Base-by-base conservation (phyloP, 257 asterid species). In the Salvia splendens region DNA sequence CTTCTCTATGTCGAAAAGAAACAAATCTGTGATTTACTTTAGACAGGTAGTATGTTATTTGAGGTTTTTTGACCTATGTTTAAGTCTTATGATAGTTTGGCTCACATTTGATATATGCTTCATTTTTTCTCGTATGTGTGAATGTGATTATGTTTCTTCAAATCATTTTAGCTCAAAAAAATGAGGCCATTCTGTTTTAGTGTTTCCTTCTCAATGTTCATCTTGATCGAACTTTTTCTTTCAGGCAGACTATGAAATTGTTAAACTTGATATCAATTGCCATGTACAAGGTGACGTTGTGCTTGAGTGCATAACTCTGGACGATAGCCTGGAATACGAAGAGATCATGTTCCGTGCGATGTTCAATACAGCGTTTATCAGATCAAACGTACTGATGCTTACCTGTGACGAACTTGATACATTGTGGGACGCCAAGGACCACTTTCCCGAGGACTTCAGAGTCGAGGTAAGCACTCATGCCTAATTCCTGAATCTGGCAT, bases 261-360 rank as follows among this genome's bases (percentile, higher is more conserved):
- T 75, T 36, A 85, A 85, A 77, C 79, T 85, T 73, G 90, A 85
- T 49, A 72, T 87, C 82, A 82, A 80, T 72, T 87, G 91, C 68
- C 89, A 80, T 70, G 82, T 85, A 68, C 87, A 73, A 77, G 95
- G 96, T 70, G 95, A 86, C 63, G 92, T 89, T 15, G 86, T 89
- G 81, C 78, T 89, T 14, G 95, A 87, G 77, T 89, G 92, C 56
- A 74, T 82, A 56, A 80, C 78, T 16, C 58, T 89, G 76, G 83
- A 78, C 14, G 73, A 79, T 45, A 76, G 60, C 64, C 38, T 74
- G 41, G 78, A 85, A 64, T 73, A 52, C 41, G 91, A 86, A 75
- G 78, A 78, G 28, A 80, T 82, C 83, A 83, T 84, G 85, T 89
- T 83, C 56, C 83, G 91, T 0, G 84, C 79, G 50, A 86, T 84